A percentile compares a stretch with the other conserved stretches of the same genome.
These are phyloP conservation scores for Hyaloscypha variabilis DNA, from an alignment of 495 filamentous ascomycete species.

Conservation along the genomic window DNA sequence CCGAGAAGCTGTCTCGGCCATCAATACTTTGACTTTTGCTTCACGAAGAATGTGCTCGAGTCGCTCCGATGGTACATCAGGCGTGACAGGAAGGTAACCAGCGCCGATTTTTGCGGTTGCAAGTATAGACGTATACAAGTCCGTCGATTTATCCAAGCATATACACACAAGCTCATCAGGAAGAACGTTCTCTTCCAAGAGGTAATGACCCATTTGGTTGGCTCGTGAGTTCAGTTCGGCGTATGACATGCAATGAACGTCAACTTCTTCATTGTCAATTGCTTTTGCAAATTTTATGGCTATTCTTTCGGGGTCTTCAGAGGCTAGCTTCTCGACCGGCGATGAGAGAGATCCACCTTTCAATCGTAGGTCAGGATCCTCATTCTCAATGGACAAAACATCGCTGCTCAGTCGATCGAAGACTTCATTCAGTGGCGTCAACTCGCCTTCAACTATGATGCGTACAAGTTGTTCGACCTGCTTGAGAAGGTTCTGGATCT, in stretches of 20 bases:
- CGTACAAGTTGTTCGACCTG: slow-evolving; percentile 58
- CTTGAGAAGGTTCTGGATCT: slow-evolving; percentile 54
- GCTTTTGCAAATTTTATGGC: slow-evolving; percentile 63
- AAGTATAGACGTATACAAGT: slow-evolving; percentile 70
- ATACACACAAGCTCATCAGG: slow-evolving; percentile 63
- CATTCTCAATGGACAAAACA: slow-evolving; percentile 59
- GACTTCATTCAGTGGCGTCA: slow-evolving; percentile 32
- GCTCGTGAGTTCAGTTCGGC: slow-evolving; percentile 59
- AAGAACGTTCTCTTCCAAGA: slow-evolving; percentile 47
- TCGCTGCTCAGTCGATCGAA: slow-evolving; percentile 37
- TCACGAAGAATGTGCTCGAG: slow-evolving; percentile 56
- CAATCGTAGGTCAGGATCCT: slow-evolving; percentile 32
- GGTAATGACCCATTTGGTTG: slow-evolving; percentile 63
- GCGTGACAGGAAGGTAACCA: slow-evolving; percentile 72
- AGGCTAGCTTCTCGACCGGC: slow-evolving; percentile 55
- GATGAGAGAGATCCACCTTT: slow-evolving; percentile 42
- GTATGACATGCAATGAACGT: slow-evolving; percentile 57
- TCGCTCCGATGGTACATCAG: slow-evolving; percentile 60
- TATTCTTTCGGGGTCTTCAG: slow-evolving; percentile 46
- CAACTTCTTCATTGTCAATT: slow-evolving; percentile 37
- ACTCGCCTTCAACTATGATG: slow-evolving; percentile 45
- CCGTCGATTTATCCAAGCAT: slow-evolving; percentile 68
- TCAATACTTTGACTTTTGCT: slow-evolving; percentile 43
- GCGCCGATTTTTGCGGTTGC: slow-evolving; percentile 72
- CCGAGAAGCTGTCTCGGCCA: slow-evolving; percentile 29